phyloP scores from a whole-genome alignment of 768 basidiomycete genomes.

The Hygrocybe punicea region DNA sequence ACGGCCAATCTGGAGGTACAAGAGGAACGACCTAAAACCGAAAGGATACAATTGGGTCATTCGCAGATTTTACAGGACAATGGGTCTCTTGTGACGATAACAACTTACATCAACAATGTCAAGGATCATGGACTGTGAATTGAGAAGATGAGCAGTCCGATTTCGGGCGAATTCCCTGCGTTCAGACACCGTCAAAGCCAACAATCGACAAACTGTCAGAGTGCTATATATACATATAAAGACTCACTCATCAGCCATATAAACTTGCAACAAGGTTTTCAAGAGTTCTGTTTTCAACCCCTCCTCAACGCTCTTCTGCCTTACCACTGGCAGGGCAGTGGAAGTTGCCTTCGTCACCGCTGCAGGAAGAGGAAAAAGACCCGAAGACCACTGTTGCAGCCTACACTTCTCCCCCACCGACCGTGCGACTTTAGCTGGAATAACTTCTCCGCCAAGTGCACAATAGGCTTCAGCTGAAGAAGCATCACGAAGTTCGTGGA shows the following conservation, averaged over 20 bases:
- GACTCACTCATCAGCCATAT: slow-evolving; percentile 73
- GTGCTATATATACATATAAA: slow-evolving; percentile 2
- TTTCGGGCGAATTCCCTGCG: slow-evolving; percentile 50
- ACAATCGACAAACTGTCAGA: background rate
- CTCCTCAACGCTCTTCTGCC: slow-evolving; percentile 43
- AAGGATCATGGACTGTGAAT: slow-evolving; percentile 75
- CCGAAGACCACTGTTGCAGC: slow-evolving; percentile 53
- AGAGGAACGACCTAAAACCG: slow-evolving; percentile 52
- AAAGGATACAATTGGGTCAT: background rate
- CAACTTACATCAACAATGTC: slow-evolving; percentile 70
- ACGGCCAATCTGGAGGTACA: slow-evolving; percentile 74
- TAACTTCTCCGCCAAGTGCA: slow-evolving; percentile 69
- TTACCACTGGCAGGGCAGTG: slow-evolving; percentile 24
- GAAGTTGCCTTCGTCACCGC: slow-evolving; percentile 23
- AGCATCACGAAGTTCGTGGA: slow-evolving; percentile 66
- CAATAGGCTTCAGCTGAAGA: slow-evolving; percentile 85
- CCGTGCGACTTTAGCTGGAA: slow-evolving; percentile 57
- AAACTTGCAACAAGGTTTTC: slow-evolving; percentile 72
- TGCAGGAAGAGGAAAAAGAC: slow-evolving; percentile 37
- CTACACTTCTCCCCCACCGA: slow-evolving; percentile 28
- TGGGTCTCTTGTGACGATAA: background rate
- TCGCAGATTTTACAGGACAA: background rate
- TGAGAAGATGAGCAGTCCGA: slow-evolving; percentile 65
- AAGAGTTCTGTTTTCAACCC: slow-evolving; percentile 56
- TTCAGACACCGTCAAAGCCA: background rate